Conservation (phyloP, 345 rosid genomes). For the Boechera retrofracta region DNA sequence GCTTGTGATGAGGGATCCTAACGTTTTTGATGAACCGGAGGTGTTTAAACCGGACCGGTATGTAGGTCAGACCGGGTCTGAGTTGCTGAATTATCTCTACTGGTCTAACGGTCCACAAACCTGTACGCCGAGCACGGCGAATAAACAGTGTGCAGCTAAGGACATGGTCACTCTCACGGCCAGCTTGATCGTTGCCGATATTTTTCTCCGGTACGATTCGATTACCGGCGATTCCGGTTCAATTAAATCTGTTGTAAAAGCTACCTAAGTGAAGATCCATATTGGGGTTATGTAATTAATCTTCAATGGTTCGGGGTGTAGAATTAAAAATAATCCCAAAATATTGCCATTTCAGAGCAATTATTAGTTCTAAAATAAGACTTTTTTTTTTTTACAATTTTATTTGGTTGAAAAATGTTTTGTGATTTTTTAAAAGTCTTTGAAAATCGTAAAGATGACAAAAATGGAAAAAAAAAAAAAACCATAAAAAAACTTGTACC, state of each 20-base stretch:
- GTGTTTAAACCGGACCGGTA: slow-evolving; percentile 72
- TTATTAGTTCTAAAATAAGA: too few relatives aligned
- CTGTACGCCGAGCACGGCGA: slow-evolving; percentile 61
- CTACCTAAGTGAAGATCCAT: slow-evolving; percentile 27
- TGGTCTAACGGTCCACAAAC: slow-evolving; percentile 96
- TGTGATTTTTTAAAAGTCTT: not conserved
- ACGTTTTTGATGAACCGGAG: slow-evolving; percentile 72
- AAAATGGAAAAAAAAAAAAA: too few relatives aligned
- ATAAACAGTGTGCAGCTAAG: slow-evolving; percentile 87
- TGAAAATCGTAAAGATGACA: not conserved
- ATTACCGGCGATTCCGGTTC: slow-evolving; percentile 49
- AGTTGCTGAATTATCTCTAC: slow-evolving; percentile 60
- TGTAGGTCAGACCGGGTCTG: slow-evolving; percentile 52
- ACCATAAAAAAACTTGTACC: not conserved
- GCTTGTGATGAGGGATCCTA: slow-evolving; percentile 68
- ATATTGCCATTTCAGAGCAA: too few relatives aligned
- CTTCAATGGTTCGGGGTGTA: slow-evolving; percentile 1
- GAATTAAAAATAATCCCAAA: not conserved
- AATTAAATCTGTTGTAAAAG: slow-evolving; percentile 64
- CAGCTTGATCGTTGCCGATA: slow-evolving; percentile 59
- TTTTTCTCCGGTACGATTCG: slow-evolving; percentile 68
- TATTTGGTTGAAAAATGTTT: too few relatives aligned
- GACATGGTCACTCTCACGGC: slow-evolving; percentile 67
- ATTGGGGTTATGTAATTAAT: not conserved
- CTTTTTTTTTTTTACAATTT: too few relatives aligned